These are phyloP conservation scores for Talaromyces amestolkiae DNA, from an alignment of 2,329 filamentous ascomycete genomes.

Conservation along the genomic window DNA sequence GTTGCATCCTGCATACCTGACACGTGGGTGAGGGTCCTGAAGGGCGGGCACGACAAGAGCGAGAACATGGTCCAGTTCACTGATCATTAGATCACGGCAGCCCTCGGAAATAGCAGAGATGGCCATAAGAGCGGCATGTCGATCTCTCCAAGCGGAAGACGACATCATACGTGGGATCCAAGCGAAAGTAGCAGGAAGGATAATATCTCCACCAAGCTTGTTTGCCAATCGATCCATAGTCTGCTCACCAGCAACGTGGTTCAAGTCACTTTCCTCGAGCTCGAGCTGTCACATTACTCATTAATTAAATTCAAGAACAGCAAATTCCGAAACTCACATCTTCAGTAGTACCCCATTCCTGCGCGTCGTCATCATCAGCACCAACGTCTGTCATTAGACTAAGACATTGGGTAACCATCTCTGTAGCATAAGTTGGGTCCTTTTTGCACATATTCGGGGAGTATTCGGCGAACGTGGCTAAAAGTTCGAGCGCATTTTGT, in stretches of 20 bases:
- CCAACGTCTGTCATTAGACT: constrained; percentile 98
- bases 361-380: constrained; percentile 87
- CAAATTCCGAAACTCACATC: constrained; percentile 60
- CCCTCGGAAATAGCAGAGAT: constrained; percentile 98
- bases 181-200: constrained; percentile 88
- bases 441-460: constrained; percentile 93
- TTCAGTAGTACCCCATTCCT: constrained; percentile 89
- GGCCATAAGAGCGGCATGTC: constrained; percentile 95
- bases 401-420: constrained; percentile 98
- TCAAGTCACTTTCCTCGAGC: constrained; percentile 91
- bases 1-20: constrained; percentile 96
- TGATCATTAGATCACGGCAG: constrained; percentile 91
- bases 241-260: constrained; percentile 96
- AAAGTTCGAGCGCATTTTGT: constrained; percentile 92
- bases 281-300: constrained; percentile 61
- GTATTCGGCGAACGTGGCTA: constrained; percentile 97
- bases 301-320: neutral
- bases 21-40: constrained; percentile 84
- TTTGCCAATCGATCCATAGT: constrained; percentile 97
- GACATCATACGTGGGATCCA: constrained; percentile 99
- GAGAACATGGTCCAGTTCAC: constrained; percentile 88
- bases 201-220: constrained; percentile 90
- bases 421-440: constrained; percentile 82
- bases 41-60: constrained; percentile 92
- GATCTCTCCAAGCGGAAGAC: constrained; percentile 88